phyloP scores from a whole-genome alignment of 2,329 filamentous ascomycete genomes.

The Cladosporium velox region DNA sequence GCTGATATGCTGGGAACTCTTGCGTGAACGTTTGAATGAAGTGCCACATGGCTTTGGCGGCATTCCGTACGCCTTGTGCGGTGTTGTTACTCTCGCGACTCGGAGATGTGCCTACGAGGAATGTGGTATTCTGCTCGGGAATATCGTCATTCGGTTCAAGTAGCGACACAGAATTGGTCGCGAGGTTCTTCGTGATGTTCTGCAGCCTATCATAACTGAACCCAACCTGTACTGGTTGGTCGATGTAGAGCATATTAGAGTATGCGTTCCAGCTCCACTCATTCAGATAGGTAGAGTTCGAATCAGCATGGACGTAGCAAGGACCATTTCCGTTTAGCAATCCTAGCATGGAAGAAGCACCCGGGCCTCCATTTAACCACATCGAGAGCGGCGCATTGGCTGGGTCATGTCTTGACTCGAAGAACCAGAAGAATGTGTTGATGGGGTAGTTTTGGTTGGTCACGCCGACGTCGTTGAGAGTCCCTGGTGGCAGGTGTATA shows the following conservation, averaged over 20 bases:
- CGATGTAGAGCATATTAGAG: constrained; percentile 60
- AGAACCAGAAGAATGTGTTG: constrained; percentile 58
- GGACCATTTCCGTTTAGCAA: constrained; percentile 54
- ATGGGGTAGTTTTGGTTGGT: constrained; percentile 29
- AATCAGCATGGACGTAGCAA: constrained; percentile 56
- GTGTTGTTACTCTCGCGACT: constrained; percentile 47
- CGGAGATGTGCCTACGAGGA: constrained; percentile 55
- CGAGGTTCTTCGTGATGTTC: constrained; percentile 41
- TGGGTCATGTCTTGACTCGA: constrained; percentile 38
- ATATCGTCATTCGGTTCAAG: constrained; percentile 25
- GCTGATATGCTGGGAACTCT: constrained; percentile 64
- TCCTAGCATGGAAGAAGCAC: constrained; percentile 54
- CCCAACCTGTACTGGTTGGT: constrained; percentile 62
- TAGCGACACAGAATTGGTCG: constrained; percentile 32
- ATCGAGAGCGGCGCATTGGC: constrained; percentile 57
- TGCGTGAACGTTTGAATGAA: constrained; percentile 64
- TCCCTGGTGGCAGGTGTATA: constrained; percentile 34
- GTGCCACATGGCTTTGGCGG: constrained; percentile 58
- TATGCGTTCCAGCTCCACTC: constrained; percentile 65
- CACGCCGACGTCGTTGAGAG: constrained; percentile 28
- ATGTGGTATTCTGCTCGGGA: constrained; percentile 53
- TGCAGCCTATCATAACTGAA: constrained; percentile 52
- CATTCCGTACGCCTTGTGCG: constrained; percentile 54
- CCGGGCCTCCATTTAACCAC: constrained; percentile 62
- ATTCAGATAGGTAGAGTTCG: constrained; percentile 54